Evolutionary conservation across 495 filamentous ascomycete genomes (phyloP), one percentile per base, ranked within the genome.

Genomic region (Lasiosphaeria hispida): DNA sequence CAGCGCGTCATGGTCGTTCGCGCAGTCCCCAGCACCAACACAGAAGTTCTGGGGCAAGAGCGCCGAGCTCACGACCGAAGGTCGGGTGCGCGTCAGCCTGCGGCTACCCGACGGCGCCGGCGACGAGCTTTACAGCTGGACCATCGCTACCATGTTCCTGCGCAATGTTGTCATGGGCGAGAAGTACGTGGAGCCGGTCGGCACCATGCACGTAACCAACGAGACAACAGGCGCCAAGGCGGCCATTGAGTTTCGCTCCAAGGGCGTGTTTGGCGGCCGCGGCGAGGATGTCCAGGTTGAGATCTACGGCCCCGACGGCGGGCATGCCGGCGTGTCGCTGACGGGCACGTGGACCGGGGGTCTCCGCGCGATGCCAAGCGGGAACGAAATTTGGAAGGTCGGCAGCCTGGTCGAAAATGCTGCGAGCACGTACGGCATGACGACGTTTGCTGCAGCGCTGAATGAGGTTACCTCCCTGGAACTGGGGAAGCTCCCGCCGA

Each of bases 1-100:
- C 65, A 80, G 85, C 61, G 79, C 84, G 18, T 75, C 79, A 40
- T 98, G 94, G 94, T 89, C 86, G 8, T 84, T 96, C 55, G 78
- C 88, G 5, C 94, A 97, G 68, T 87, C 87, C 7, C 91, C 94
- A 0, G 85, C 87, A 64, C 94, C 94, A 3, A 86, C 85, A 8
- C 94, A 98, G 67, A 97, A 97, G 62, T 98, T 98, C 77, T 98
- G 94, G 94, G 94, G 94, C 44, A 98, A 98, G 74, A 91, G 86
- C 53, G 89, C 89, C 14, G 94, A 98, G 72, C 81, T 98, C 57
- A 90, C 85, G 45, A 97, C 92, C 0, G 93, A 96, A 42, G 94
- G 94, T 10, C 87, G 90, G 17, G 85, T 88, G 9, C 83, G 91
- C 17, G 75, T 97, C 36, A 80, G 77, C 37, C 72, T 96, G 19